Evolutionary conservation across 768 basidiomycete species (phyloP), one percentile per base, ranked within the genome.

Genomic region (Nidularia pulvinata): DNA sequence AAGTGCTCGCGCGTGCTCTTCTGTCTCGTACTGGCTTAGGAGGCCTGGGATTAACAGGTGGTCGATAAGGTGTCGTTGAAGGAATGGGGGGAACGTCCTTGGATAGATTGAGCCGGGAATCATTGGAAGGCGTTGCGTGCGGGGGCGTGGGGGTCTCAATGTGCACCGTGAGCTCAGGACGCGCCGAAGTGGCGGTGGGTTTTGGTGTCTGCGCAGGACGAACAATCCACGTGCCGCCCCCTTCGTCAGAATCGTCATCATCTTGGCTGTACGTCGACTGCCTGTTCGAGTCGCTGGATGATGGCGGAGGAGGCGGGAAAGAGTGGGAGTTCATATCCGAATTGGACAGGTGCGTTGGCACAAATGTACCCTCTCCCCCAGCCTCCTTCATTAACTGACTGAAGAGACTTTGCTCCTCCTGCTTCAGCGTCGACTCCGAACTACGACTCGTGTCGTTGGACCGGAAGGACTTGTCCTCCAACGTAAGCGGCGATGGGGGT

Each of bases 171-270:
- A 81, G 57, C 16, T 74, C 69, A 6, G 82, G 80, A 32, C 78
- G 67, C 11, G 71, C 64, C 10, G 63, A 59, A 19, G 73, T 63
- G 4, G 54, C 39, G 10, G 57, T 61, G 13, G 33, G n/a, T 25
- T 51, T 35, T 7, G 37, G 33, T 7, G 35, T 9, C 9, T 33
- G 14, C 35, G 49, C 14, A 39, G 62, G 61, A 25, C 53, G 60
- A 10, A 65, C 63, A 48, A 67, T 65, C 69, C 69, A 70, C 37
- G 70, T 72, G 4, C 68, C 68, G 34, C 66, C 67, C 16, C 71
- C 74, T 52, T 75, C 76, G 49, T 83, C 83, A 7, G 78, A 81
- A 16, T 81, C 83, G 44, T 79, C 78, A 5, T 79, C 69, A 50
- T 68, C 61, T 19, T 65, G 57, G 39, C 63, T 61, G 43, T 59